These are phyloP conservation scores for Sarocladiaceae sp. DNA, from an alignment of 2,329 filamentous ascomycete genomes.

Conservation along the genomic window DNA sequence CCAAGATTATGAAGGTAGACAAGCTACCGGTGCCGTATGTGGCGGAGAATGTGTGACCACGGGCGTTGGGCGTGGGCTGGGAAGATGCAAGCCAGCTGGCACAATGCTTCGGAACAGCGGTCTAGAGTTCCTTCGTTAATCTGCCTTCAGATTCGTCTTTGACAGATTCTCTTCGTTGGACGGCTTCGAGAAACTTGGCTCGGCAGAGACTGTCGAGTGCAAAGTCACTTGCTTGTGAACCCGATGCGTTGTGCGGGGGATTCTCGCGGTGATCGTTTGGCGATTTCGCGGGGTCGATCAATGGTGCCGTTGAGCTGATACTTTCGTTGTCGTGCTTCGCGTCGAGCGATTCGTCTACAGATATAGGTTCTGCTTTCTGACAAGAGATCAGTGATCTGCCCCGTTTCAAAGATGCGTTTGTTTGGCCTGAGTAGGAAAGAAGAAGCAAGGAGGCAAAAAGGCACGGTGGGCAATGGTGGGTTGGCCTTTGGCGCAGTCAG, in stretches of 20 bases:
- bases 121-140: too few relatives aligned
- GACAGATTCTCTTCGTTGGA: too few relatives aligned
- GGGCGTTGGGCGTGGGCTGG: neutral
- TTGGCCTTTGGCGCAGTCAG: constrained; percentile 5
- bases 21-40: neutral
- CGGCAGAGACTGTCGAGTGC: neutral
- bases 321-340: too few relatives aligned
- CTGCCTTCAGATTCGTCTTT: too few relatives aligned
- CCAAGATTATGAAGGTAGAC: neutral
- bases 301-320: neutral
- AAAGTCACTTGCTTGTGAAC: neutral
- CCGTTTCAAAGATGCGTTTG: neutral
- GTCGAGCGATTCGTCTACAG: too few relatives aligned
- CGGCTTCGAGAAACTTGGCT: too few relatives aligned
- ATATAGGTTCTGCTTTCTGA: neutral
- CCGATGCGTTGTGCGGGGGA: neutral
- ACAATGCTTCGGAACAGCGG: neutral
- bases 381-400: neutral
- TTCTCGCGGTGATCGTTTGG: neutral
- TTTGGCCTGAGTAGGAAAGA: neutral
- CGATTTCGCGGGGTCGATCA: constrained; percentile 2
- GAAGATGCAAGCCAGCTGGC: constrained; percentile 3
- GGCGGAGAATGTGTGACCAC: neutral
- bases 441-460: constrained; percentile 2
- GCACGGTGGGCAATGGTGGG: neutral